Conservation (phyloP, 2,329 filamentous ascomycete genomes). For the Colletotrichum sidae region DNA sequence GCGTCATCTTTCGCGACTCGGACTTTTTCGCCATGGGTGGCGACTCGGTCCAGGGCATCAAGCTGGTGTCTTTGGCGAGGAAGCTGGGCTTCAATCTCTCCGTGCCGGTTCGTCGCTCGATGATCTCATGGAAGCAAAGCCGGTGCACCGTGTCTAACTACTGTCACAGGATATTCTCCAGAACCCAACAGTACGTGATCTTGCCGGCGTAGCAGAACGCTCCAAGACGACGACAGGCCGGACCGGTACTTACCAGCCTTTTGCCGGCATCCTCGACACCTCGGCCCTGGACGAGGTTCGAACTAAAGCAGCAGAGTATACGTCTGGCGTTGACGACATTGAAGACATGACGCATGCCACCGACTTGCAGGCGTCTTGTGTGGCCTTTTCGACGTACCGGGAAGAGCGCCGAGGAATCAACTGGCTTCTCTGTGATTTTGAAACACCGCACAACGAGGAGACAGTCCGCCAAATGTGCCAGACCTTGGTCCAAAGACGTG, state of each 20-base stretch:
- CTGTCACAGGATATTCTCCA: slow-evolving; percentile 6
- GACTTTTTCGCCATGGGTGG: slow-evolving; percentile 14
- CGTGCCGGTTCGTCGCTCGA: neutral
- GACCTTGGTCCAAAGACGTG: neutral
- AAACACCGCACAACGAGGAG: neutral
- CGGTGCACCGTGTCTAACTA: neutral
- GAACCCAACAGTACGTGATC: neutral
- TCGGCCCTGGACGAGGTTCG: neutral
- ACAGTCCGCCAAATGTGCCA: neutral
- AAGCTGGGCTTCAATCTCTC: slow-evolving; percentile 15
- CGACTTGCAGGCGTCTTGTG: slow-evolving; percentile 15
- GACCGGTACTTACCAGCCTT: neutral
- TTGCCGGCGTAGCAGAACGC: neutral
- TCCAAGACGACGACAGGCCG: neutral
- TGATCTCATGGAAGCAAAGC: too few relatives aligned
- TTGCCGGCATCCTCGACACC: neutral
- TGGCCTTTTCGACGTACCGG: slow-evolving; percentile 8
- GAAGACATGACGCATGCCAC: slow-evolving; percentile 2
- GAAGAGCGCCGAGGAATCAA: slow-evolving; percentile 21
- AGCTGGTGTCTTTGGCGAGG: slow-evolving; percentile 10
- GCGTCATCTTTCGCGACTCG: neutral
- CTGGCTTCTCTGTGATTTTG: slow-evolving; percentile 22
- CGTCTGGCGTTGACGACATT: neutral
- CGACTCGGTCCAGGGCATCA: slow-evolving; percentile 14
- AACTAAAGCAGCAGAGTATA: neutral